phyloP scores from a whole-genome alignment of 768 basidiomycete species.

The Mycena crocata region DNA sequence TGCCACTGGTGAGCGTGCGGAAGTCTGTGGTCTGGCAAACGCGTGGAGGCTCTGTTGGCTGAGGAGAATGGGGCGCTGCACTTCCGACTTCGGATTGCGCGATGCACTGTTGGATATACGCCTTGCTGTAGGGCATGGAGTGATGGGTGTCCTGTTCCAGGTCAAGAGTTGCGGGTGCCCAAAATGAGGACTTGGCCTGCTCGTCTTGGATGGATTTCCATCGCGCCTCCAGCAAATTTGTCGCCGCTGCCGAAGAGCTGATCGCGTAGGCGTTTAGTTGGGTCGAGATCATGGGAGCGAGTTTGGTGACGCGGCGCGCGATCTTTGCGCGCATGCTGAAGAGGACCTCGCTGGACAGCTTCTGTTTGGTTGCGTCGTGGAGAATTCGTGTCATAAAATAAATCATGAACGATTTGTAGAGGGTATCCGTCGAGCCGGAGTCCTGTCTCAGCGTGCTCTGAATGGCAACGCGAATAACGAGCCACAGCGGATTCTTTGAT shows the following conservation, averaged over 20 bases:
- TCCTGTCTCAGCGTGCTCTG: conserved; percentile 48
- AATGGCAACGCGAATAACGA: conserved; percentile 58
- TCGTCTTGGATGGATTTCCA: conserved; percentile 1
- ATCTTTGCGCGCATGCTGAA: conserved; percentile 52
- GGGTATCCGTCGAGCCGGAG: conserved; percentile 11
- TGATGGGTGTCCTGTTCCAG: conserved; percentile 44
- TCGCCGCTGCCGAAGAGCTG: too few relatives aligned
- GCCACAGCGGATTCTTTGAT: conserved; percentile 65
- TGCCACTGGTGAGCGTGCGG: neutral
- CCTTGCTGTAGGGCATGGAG: conserved; percentile 43
- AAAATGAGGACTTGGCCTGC: neutral
- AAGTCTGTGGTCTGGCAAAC: conserved; percentile 1
- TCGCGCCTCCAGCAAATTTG: neutral
- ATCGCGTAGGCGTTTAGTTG: conserved; percentile 30
- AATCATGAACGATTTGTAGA: conserved; percentile 63
- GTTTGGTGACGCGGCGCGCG: conserved; percentile 50
- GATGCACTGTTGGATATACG: conserved; percentile 38
- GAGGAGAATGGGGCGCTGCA: neutral
- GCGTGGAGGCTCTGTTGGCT: conserved; percentile 1
- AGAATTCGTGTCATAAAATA: conserved; percentile 51
- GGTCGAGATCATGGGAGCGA: conserved; percentile 38
- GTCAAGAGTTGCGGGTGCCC: conserved; percentile 34
- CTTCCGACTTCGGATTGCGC: conserved; percentile 24
- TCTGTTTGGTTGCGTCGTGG: conserved; percentile 14
- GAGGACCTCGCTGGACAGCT: conserved; percentile 44